Conservation (phyloP, 1,139 yeast genomes). For the Arxiozyma slooffiae region DNA sequence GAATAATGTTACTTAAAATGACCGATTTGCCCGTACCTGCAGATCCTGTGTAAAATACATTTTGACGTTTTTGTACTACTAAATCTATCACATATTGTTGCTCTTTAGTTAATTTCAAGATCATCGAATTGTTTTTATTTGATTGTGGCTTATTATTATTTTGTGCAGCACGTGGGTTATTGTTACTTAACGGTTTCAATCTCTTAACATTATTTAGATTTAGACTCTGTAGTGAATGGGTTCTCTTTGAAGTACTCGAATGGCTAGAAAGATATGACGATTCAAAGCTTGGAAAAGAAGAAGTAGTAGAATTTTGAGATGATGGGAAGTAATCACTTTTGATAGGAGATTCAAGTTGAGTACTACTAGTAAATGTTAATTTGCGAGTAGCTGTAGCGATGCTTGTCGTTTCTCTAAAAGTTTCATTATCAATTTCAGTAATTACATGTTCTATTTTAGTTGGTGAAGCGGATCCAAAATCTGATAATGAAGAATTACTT, state of each 20-base stretch:
- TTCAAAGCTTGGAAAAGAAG: neutral
- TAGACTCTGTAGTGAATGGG: slow-evolving; percentile 16
- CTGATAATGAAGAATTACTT: slow-evolving; percentile 2
- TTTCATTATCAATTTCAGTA: slow-evolving; percentile 5
- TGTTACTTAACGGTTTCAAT: slow-evolving; percentile 12
- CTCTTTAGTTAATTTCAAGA: slow-evolving; percentile 34
- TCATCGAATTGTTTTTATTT: neutral
- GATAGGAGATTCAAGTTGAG: slow-evolving; percentile 5
- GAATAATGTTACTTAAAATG: slow-evolving; percentile 52
- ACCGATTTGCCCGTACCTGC: slow-evolving; percentile 87
- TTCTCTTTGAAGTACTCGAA: slow-evolving; percentile 11
- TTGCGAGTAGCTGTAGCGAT: slow-evolving; percentile 10
- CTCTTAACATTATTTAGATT: slow-evolving; percentile 15
- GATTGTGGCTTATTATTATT: neutral
- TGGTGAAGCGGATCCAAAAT: slow-evolving; percentile 5
- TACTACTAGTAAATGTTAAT: slow-evolving; percentile 14
- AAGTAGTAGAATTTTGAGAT: slow-evolving; percentile 1
- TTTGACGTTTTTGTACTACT: slow-evolving; percentile 41
- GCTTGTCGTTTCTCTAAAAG: slow-evolving; percentile 10
- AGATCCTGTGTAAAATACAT: slow-evolving; percentile 65
- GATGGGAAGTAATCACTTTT: slow-evolving; percentile 1
- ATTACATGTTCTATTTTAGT: slow-evolving; percentile 5
- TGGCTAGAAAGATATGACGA: slow-evolving; percentile 2
- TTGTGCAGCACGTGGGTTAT: neutral
- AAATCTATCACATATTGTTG: slow-evolving; percentile 45